A percentile compares a stretch with the other conserved stretches of the same genome.
These are phyloP conservation scores for Coemansia sp. DNA, from an alignment of 192 early-diverging fungal species.

Conservation along the genomic window DNA sequence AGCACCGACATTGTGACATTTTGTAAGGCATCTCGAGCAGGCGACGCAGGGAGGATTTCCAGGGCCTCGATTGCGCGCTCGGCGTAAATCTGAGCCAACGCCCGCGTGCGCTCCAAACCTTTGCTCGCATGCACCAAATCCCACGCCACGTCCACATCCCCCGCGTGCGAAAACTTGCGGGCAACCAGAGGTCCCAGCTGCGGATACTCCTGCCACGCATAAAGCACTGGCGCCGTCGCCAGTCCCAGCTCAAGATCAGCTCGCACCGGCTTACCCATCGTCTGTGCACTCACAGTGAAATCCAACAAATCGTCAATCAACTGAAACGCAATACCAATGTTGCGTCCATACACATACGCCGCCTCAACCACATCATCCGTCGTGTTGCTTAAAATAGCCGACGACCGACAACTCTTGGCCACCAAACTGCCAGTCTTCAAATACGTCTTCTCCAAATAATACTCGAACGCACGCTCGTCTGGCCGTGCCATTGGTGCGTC, in stretches of 20 bases:
- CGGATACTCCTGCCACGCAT: conserved; percentile 84
- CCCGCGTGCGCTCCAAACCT: conserved; percentile 74
- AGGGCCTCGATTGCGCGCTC: conserved; percentile 72
- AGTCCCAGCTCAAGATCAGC: conserved; percentile 87
- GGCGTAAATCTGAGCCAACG: conserved; percentile 73
- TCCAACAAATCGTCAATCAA: conserved; percentile 91
- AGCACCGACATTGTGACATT: conserved; percentile 79
- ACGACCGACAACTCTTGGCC: conserved; percentile 85
- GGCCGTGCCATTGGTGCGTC: conserved; percentile 41
- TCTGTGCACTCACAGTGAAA: conserved; percentile 68
- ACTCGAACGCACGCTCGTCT: conserved; percentile 65
- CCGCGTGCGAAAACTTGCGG: conserved; percentile 75
- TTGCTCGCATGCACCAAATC: conserved; percentile 74
- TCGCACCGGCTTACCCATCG: conserved; percentile 87
- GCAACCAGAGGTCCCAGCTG: conserved; percentile 82
- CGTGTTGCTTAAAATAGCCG: conserved; percentile 81
- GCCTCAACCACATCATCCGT: conserved; percentile 70
- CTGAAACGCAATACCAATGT: conserved; percentile 94
- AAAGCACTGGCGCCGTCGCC: conserved; percentile 92
- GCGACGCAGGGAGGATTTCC: conserved; percentile 64
- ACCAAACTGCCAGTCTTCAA: conserved; percentile 94
- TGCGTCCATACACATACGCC: conserved; percentile 83
- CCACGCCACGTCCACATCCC: conserved; percentile 78
- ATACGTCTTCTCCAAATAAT: conserved; percentile 95
- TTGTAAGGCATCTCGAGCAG: conserved; percentile 75